Base-by-base conservation (phyloP, 345 rosid species). In the Camelina neglecta region DNA sequence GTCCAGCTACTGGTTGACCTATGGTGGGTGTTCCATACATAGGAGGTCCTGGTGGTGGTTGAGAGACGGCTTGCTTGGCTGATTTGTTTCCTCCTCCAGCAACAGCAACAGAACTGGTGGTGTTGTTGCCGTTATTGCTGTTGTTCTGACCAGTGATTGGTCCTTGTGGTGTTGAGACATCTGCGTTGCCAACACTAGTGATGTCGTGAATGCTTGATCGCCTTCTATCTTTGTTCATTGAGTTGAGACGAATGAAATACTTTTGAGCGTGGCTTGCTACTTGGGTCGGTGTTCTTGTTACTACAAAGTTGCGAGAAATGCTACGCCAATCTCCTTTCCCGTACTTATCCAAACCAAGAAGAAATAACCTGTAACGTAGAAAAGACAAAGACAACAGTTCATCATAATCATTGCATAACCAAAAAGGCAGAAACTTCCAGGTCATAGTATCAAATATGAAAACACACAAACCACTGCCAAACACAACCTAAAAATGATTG, bases 311-410 rank as follows among this genome's bases (percentile, higher is more conserved):
- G 12, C 98, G 87, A 11, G 98, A 94, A 74, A 94, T 94, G 78
- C 98, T 94, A 68, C 98, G 89, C 96, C 98, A 94, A 56, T 94
- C 97, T 26, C 98, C 98, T 84, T 92, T 94, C 71, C 98, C 98
- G 18, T 92, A 94, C 77, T 92, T 92, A 18, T 94, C 96, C 89
- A 94, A 85, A 77, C 97, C 98, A 33, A 90, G 95, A 80, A 94
- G 96, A 86, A 94, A 94, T 80, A 92, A 88, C 87, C 98, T 94
- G 86, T 49, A 67, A 74, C 66, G 60, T 5, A 24, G 18, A 72
- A 53, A 48, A 53, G 68, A 67, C 16, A 33, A 12, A 49, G 55
- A 63, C 54, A 76, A 38, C 44, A 71, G 47, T 41, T 66, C 69
- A 72, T 71, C 62, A 71, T 18, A 55, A 63, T 39, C 73, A 65